Evolutionary conservation across 129 eudicot species (phyloP).

Genomic region (Saussurea involucrata): DNA sequence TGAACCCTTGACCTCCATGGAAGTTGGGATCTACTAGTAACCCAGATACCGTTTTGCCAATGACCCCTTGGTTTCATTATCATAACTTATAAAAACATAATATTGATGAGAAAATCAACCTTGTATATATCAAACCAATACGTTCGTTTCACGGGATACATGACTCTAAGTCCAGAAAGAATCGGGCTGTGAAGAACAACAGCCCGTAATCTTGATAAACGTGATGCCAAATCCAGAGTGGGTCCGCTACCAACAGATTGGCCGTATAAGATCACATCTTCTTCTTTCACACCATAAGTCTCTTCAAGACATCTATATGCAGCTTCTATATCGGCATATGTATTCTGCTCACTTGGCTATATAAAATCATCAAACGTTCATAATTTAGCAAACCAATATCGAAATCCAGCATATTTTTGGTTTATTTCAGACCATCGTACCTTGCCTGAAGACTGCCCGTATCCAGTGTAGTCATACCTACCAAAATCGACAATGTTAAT

Average conservation of each 20-base stretch:
- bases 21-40: too few species aligned
- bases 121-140: constrained; percentile 98
- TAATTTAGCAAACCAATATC: constrained; percentile 13
- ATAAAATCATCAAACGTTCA: not conserved
- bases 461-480: constrained; percentile 95
- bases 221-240: constrained; percentile 84
- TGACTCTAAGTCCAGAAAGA: constrained; percentile 88
- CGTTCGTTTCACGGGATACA: constrained; percentile 95
- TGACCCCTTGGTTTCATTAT: too few species aligned
- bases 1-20: too few species aligned
- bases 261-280: constrained; percentile 83
- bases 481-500: constrained; percentile 13
- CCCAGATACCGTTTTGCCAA: too few species aligned
- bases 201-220: constrained; percentile 74
- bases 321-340: constrained; percentile 97
- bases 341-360: constrained; percentile 94
- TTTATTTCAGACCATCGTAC: constrained; percentile 28
- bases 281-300: constrained; percentile 77
- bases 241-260: constrained; percentile 99
- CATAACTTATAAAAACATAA: not conserved
- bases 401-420: constrained; percentile 1
- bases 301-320: constrained; percentile 83
- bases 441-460: constrained; percentile 94
- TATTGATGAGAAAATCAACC: constrained; percentile 34
- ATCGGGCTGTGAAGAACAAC: constrained; percentile 98